Evolutionary conservation across 768 basidiomycete species (phyloP).

Genomic region (Termitomyces sp.): DNA sequence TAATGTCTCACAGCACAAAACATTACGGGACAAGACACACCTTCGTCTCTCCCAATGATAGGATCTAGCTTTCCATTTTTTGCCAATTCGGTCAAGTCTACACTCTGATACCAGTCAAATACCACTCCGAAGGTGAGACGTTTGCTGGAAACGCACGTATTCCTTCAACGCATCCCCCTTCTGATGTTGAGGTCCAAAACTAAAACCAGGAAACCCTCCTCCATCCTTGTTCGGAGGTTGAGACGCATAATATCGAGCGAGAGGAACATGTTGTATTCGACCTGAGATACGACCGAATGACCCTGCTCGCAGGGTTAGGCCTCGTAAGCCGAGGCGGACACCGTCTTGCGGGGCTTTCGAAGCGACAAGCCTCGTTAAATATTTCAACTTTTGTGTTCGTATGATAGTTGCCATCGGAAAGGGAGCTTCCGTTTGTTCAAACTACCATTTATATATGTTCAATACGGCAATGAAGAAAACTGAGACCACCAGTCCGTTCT

Average conservation of each 20-base stretch:
- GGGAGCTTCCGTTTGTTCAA: neutral
- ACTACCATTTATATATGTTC: neutral
- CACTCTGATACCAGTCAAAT: conserved; percentile 42
- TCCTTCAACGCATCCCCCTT: conserved; percentile 87
- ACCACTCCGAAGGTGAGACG: neutral
- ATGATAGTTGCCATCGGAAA: neutral
- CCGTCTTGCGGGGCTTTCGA: neutral
- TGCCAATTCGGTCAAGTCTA: conserved; percentile 82
- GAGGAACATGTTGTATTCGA: conserved; percentile 1
- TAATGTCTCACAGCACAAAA: neutral
- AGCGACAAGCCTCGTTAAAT: neutral
- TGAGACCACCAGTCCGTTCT: conserved; percentile 1
- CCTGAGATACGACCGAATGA: conserved; percentile 1
- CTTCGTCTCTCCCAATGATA: conserved; percentile 85
- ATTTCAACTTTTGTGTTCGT: neutral
- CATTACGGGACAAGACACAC: conserved; percentile 25
- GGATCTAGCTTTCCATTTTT: conserved; percentile 85
- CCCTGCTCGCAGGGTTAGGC: conserved; percentile 6
- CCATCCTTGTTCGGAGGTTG: conserved; percentile 34
- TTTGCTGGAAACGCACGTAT: conserved; percentile 35
- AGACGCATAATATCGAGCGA: conserved; percentile 36
- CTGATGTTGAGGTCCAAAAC: conserved; percentile 53
- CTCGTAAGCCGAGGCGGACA: conserved; percentile 6
- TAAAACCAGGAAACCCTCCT: conserved; percentile 59
- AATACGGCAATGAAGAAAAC: neutral